Base-by-base conservation (phyloP, 257 asterid species). In the Fraxinus quadrangulata region DNA sequence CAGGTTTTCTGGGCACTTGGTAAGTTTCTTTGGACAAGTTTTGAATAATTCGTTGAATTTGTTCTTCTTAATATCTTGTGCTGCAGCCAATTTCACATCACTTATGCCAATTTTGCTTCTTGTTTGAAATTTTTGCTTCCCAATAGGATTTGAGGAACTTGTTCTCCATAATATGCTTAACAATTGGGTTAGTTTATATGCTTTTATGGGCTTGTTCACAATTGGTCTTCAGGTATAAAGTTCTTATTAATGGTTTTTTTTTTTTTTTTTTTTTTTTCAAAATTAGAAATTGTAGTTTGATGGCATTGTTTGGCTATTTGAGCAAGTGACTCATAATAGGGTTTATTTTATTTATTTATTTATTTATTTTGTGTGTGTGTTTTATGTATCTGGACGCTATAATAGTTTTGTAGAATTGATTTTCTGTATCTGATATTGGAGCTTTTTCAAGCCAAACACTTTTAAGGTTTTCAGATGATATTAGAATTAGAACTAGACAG, bases 1-100 rank as follows among this genome's bases (percentile, higher is more conserved):
- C 28, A 14, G 24, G 69, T 67, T 37, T 71, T 72, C 76, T 14
- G 45, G 73, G 79, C 31, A 75, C 67, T 24, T 36, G 67, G 36
- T 47, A 34, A 47, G 34, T 24, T 12, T 67, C 42, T 72, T n/a
- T 24, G 21, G 67, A 14, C 59, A 73, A 37, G 37, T 37, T 72
- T 14, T 37, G 40, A 2, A 45, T 70, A 47, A 75, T 23, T 69
- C 5, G 36, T 33, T 75, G 40, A 5, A 30, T 39, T 45, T 63
- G 3, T 77, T 23, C 14, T 26, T 39, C 3, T 6, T 37, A 16
- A 7, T 17, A 17, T 17, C 10, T 28, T 10, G 17, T 23, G 3
- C 36, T 63, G 36, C 69, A 49, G 5, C 30, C 49, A 19, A 71
- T 39, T 24, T 42, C 14, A 30, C 49, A 42, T 8, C 24, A 6